Evolutionary conservation across 495 filamentous ascomycete species (phyloP).

Genomic region (Chaetomidium leptoderma): DNA sequence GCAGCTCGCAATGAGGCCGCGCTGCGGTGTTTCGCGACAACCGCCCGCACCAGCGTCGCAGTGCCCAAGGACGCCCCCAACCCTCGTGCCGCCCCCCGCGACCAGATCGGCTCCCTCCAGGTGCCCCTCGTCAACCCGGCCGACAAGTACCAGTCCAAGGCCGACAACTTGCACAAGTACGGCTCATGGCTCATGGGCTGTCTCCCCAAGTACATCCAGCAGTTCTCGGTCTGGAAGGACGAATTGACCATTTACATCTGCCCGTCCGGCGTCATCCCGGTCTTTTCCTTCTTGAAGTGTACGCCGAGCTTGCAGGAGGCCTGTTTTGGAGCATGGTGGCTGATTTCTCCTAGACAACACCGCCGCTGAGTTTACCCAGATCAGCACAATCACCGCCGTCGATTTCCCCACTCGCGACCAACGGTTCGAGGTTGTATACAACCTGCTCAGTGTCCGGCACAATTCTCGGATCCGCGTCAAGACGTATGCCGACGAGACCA

Average conservation of each 20-base stretch:
- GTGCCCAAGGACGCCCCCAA: constrained; percentile 61
- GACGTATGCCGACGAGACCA: constrained; percentile 96
- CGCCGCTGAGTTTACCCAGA: constrained; percentile 89
- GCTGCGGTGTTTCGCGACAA: constrained; percentile 54
- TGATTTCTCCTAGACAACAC: constrained; percentile 62
- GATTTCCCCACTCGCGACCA: constrained; percentile 93
- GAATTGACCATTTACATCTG: constrained; percentile 92
- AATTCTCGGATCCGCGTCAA: constrained; percentile 97
- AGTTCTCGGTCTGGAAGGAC: constrained; percentile 99
- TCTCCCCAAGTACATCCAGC: constrained; percentile 95
- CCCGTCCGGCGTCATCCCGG: constrained; percentile 79
- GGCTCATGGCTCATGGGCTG: constrained; percentile 95
- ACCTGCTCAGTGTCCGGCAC: constrained; percentile 89
- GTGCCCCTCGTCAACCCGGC: constrained; percentile 83
- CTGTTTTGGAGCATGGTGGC: not conserved
- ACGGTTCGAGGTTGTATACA: constrained; percentile 98
- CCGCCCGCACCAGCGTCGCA: constrained; percentile 41
- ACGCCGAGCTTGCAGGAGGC: constrained; percentile 15
- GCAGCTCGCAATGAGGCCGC: constrained; percentile 22
- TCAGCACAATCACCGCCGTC: constrained; percentile 87
- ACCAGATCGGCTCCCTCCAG: constrained; percentile 53
- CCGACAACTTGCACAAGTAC: constrained; percentile 82
- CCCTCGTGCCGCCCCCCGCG: constrained; percentile 60
- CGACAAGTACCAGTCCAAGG: constrained; percentile 84
- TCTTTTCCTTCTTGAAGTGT: constrained; percentile 92